Percentiles rank a stretch among this genome's conserved stretches.
Conservation (phyloP, 768 basidiomycete species). For the Hebeloma cylindrosporum region DNA sequence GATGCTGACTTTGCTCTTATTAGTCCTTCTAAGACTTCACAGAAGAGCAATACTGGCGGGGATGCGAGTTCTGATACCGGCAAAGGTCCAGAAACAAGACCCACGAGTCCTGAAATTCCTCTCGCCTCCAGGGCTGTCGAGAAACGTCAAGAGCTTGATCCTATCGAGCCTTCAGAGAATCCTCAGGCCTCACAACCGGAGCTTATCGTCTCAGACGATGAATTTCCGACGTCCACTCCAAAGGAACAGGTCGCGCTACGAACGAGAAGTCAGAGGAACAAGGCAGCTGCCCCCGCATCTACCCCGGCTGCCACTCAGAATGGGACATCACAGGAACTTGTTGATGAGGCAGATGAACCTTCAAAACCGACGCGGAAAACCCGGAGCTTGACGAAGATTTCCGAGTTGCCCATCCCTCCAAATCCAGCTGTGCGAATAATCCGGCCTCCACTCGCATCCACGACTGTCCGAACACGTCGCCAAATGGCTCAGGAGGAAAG, state of each 20-base stretch:
- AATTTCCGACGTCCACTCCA: slow-evolving; percentile 17
- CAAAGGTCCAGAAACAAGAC: slow-evolving; percentile 5
- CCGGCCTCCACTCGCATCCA: slow-evolving; percentile 10
- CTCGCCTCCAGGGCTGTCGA: not conserved
- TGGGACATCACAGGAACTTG: not conserved
- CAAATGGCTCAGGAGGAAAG: slow-evolving; percentile 10
- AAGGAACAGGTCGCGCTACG: slow-evolving; percentile 12
- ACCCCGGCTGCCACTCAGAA: slow-evolving; percentile 1
- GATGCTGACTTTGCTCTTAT: slow-evolving; percentile 30
- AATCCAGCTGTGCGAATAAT: slow-evolving; percentile 15
- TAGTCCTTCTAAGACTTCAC: not conserved
- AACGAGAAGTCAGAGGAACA: slow-evolving; percentile 21
- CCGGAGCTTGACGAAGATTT: slow-evolving; percentile 17
- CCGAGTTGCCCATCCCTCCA: slow-evolving; percentile 25
- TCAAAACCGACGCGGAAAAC: slow-evolving; percentile 10
- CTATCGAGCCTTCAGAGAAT: slow-evolving; percentile 45
- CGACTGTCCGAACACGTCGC: slow-evolving; percentile 7
- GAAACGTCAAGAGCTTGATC: slow-evolving; percentile 31
- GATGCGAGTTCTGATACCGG: slow-evolving; percentile 17
- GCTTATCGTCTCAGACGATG: slow-evolving; percentile 20
- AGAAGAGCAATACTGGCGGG: not conserved
- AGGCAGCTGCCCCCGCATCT: not conserved
- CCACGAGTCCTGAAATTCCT: not conserved
- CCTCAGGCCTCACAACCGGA: slow-evolving; percentile 18
- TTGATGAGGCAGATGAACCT: slow-evolving; percentile 1